Evolutionary conservation across 805 yeast species (phyloP).

Genomic region (Suhomyces faveliae): DNA sequence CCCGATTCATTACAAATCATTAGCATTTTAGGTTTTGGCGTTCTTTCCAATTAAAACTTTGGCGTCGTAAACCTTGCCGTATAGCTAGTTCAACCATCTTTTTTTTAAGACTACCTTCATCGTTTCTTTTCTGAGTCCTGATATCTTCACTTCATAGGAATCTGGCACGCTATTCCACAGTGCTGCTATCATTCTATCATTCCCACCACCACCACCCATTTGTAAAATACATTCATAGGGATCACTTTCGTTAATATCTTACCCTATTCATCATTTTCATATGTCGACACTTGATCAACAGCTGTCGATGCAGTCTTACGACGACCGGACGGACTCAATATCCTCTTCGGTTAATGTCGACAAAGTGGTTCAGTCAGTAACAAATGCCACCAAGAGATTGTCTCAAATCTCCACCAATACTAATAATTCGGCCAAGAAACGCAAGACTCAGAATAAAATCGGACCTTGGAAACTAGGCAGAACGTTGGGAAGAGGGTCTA

Average conservation of each 20-base stretch:
- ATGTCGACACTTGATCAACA: conserved; percentile 28
- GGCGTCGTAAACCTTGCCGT: not conserved
- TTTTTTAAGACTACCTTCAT: not conserved
- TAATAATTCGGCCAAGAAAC: conserved; percentile 40
- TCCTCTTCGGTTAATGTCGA: conserved; percentile 25
- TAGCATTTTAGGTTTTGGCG: conserved; percentile 2
- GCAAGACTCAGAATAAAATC: conserved; percentile 53
- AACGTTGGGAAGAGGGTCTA: conserved; percentile 94
- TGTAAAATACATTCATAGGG: not conserved
- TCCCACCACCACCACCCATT: not conserved
- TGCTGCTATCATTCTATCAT: not conserved
- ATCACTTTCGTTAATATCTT: conserved; percentile 2
- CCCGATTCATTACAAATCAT: not conserved
- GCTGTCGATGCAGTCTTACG: conserved; percentile 19
- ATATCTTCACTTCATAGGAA: not conserved
- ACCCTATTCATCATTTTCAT: conserved; percentile 5
- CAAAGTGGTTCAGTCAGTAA: conserved; percentile 44
- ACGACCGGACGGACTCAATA: conserved; percentile 15
- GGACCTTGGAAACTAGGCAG: conserved; percentile 98
- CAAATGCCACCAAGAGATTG: conserved; percentile 47
- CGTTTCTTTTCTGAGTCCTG: not conserved
- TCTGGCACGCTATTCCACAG: not conserved
- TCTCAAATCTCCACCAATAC: conserved; percentile 50
- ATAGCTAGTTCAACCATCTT: not conserved
- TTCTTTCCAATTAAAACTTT: not conserved